Percentiles rank a stretch among this genome's conserved stretches.
These are phyloP conservation scores for Termitomyces sp. DNA, from an alignment of 768 basidiomycete species.

Conservation along the genomic window DNA sequence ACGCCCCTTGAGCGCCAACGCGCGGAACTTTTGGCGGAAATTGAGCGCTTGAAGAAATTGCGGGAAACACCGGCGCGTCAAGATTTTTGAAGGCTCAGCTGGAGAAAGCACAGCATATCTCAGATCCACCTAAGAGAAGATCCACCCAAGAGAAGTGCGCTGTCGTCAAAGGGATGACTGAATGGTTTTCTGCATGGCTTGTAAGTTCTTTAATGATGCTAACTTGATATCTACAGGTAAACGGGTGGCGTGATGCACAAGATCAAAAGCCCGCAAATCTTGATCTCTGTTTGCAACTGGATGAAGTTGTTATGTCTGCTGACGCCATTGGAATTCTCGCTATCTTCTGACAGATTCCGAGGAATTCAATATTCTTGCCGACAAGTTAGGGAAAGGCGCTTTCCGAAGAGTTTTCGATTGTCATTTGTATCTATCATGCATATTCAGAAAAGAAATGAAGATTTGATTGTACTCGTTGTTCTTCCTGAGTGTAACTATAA, in stretches of 20 bases:
- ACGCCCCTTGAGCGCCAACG: constrained; percentile 14
- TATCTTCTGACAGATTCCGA: constrained; percentile 1
- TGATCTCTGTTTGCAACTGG: constrained; percentile 4
- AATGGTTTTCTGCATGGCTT: neutral
- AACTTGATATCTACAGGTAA: neutral
- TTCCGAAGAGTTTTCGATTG: neutral
- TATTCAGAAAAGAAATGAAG: neutral
- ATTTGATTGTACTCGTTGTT: neutral
- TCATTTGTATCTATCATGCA: neutral
- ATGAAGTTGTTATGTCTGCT: neutral
- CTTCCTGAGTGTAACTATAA: neutral
- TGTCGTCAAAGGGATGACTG: constrained; percentile 2
- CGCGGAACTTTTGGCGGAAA: constrained; percentile 16
- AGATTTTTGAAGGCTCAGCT: too few species aligned
- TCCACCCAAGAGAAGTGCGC: neutral
- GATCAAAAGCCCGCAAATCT: constrained; percentile 5
- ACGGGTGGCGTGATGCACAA: constrained; percentile 1
- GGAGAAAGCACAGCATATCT: neutral
- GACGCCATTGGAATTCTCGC: neutral
- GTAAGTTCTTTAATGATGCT: neutral
- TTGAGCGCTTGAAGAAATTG: constrained; percentile 6
- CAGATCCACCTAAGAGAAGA: neutral
- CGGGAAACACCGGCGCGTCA: neutral
- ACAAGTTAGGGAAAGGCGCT: neutral
- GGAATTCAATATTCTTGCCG: neutral